Percentiles rank a stretch among this genome's conserved stretches.
Conservation (phyloP, 805 yeast genomes). For the Wickerhamomyces chambardii region DNA sequence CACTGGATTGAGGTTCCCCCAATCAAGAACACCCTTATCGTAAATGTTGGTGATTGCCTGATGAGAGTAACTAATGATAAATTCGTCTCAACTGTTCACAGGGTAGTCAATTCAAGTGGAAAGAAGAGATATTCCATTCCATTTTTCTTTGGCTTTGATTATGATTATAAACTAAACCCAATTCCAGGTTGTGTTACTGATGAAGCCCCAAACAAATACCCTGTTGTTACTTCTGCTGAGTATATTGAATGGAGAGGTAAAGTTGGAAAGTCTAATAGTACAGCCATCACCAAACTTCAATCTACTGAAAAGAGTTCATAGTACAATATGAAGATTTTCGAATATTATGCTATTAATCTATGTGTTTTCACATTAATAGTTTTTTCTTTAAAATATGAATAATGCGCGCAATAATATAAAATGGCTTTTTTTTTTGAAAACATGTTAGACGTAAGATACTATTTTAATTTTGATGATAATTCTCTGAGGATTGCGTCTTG, state of each 20-base stretch:
- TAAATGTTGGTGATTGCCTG: constrained; percentile 30
- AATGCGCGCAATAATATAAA: too few relatives aligned
- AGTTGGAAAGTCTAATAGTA: too few relatives aligned
- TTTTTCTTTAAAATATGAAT: too few relatives aligned
- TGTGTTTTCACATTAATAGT: too few relatives aligned
- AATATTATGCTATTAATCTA: too few relatives aligned
- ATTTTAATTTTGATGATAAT: too few relatives aligned
- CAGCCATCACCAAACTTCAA: too few relatives aligned
- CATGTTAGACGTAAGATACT: too few relatives aligned
- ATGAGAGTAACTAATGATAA: constrained; percentile 28
- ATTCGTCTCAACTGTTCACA: constrained; percentile 28
- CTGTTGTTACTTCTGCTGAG: constrained; percentile 6
- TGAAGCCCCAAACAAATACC: constrained; percentile 10
- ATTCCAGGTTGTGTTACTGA: constrained; percentile 12
- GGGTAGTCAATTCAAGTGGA: constrained; percentile 22
- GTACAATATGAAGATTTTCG: too few relatives aligned
- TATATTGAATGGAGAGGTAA: neutral
- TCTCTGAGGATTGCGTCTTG: too few relatives aligned
- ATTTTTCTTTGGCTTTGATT: constrained; percentile 14
- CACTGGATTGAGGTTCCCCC: constrained; percentile 25
- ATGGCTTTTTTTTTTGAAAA: too few relatives aligned
- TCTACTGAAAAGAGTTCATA: too few relatives aligned
- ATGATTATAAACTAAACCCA: constrained; percentile 10
- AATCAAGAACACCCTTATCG: constrained; percentile 23
- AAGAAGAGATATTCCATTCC: constrained; percentile 15